Evolutionary conservation across 176 grass and related monocot genomes (phyloP).

Genomic region (Oryza brachyantha): DNA sequence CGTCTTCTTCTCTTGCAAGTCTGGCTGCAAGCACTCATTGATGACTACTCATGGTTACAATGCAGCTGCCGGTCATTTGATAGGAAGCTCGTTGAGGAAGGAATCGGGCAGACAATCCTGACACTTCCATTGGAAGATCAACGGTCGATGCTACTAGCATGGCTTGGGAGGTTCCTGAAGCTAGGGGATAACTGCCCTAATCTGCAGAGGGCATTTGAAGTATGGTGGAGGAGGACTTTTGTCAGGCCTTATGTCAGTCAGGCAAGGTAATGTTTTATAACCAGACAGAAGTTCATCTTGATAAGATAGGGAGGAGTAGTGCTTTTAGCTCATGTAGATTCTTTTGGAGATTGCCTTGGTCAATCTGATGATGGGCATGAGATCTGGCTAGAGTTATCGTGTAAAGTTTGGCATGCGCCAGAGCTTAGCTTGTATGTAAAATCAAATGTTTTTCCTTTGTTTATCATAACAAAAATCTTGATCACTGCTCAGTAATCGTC

Average conservation of each 20-base stretch:
- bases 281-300: slow-evolving; percentile 23
- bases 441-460: slow-evolving; percentile 22
- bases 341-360: slow-evolving; percentile 21
- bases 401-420: slow-evolving; percentile 21
- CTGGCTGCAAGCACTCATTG: slow-evolving; percentile 80
- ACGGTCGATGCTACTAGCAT: slow-evolving; percentile 55
- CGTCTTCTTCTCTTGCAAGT: slow-evolving; percentile 52
- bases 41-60: slow-evolving; percentile 86
- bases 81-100: slow-evolving; percentile 77
- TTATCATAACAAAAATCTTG: slow-evolving; percentile 20
- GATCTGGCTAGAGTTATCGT: slow-evolving; percentile 4
- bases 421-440: slow-evolving; percentile 28
- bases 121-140: slow-evolving; percentile 85
- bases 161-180: slow-evolving; percentile 78
- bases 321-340: slow-evolving; percentile 24
- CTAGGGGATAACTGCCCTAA: slow-evolving; percentile 72
- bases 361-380: slow-evolving; percentile 28
- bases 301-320: slow-evolving; percentile 18
- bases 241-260: slow-evolving; percentile 67
- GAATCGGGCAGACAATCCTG: slow-evolving; percentile 79
- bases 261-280: slow-evolving; percentile 24
- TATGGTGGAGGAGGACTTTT: slow-evolving; percentile 97
- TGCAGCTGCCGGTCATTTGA: slow-evolving; percentile 69
- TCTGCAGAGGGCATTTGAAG: slow-evolving; percentile 84
- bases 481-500: background rate